phyloP scores from a whole-genome alignment of 2,329 filamentous ascomycete genomes.

The Neodidymelliopsis sp. region DNA sequence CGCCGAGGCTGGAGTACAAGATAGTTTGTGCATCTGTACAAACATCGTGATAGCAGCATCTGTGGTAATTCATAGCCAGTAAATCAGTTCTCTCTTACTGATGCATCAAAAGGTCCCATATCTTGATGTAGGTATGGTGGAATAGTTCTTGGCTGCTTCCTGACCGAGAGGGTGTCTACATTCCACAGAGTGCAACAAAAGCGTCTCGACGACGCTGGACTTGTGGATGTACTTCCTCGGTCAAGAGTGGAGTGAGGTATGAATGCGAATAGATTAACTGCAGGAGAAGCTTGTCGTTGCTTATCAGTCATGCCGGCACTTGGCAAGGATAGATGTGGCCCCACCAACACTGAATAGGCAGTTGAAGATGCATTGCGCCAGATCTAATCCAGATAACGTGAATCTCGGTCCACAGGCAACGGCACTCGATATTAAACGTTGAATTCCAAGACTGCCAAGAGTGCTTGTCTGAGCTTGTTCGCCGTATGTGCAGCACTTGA shows the following conservation, averaged over 20 bases:
- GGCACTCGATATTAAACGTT: not conserved
- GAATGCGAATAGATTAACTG: not conserved
- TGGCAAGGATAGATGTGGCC: constrained; percentile 8
- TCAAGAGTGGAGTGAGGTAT: not conserved
- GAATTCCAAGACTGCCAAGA: constrained; percentile 5
- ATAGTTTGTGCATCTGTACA: not conserved
- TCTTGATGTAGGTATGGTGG: no score
- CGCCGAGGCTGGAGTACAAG: not conserved
- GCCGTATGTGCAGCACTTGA: not conserved
- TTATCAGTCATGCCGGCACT: constrained; percentile 14
- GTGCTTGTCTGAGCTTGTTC: constrained; percentile 20
- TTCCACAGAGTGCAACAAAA: no score
- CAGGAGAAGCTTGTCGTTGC: constrained; percentile 16
- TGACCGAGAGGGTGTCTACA: no score
- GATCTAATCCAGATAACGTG: constrained; percentile 4
- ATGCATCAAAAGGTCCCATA: no score
- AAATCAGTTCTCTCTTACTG: no score
- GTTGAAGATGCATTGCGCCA: constrained; percentile 16
- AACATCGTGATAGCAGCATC: not conserved
- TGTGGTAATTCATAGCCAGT: no score
- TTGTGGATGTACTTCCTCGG: not conserved
- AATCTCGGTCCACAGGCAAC: not conserved
- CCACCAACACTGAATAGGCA: constrained; percentile 12
- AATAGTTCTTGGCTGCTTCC: no score
- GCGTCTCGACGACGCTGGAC: no score